A percentile compares a stretch with the other conserved stretches of the same genome.
Evolutionary conservation across 179 eudicot genomes (phyloP).

Genomic region (Silene noctiflora): DNA sequence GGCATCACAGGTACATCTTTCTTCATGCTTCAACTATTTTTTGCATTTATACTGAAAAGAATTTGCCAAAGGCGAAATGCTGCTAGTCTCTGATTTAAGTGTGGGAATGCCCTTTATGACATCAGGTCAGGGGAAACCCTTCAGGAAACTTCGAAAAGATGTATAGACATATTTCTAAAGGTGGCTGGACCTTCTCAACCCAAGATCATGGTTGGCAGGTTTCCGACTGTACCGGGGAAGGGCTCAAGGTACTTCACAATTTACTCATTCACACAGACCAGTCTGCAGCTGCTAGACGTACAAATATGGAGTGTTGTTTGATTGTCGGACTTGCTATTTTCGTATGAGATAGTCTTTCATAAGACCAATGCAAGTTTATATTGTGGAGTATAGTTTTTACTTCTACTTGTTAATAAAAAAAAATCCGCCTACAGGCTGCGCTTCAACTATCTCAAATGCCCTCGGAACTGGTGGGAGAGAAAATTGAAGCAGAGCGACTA

Average conservation of each 20-base stretch:
- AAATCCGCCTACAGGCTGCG: constrained; percentile 31
- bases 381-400: too few species aligned
- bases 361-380: too few species aligned
- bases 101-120: not conserved
- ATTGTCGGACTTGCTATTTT: not conserved
- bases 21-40: constrained; percentile 4
- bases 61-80: not conserved
- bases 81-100: too few species aligned
- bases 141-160: constrained; percentile 45
- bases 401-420: not conserved
- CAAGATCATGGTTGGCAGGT: constrained; percentile 83
- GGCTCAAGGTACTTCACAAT: constrained; percentile 41
- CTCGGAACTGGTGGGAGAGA: constrained; percentile 40
- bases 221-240: constrained; percentile 80
- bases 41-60: not conserved
- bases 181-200: constrained; percentile 67
- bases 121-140: constrained; percentile 49
- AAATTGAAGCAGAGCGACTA: constrained; percentile 32
- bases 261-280: too few species aligned
- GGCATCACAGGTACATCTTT: constrained; percentile 46
- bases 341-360: not conserved
- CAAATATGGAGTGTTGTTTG: too few species aligned
- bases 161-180: constrained; percentile 62
- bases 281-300: not conserved
- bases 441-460: constrained; percentile 50